Percentiles rank a stretch among this genome's conserved stretches.
phyloP scores from a whole-genome alignment of 352 stramenopile species.

The Pythium dissotocum region DNA sequence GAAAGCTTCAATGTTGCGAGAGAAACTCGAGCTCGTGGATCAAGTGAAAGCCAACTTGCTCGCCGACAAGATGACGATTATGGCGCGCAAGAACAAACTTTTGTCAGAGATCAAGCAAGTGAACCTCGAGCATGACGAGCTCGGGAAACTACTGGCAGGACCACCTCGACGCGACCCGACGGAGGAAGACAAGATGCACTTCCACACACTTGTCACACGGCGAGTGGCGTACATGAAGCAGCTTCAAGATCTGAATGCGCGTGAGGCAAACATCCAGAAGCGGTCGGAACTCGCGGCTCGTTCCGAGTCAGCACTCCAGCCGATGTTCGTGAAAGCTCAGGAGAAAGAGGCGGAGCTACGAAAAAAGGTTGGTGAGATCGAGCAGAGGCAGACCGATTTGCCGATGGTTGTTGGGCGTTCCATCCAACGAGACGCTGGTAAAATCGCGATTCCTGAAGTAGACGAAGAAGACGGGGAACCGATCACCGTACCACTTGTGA shows the following conservation, averaged over 20 bases:
- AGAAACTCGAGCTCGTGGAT: slow-evolving; percentile 56
- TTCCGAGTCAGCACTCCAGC: slow-evolving; percentile 43
- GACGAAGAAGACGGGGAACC: neutral
- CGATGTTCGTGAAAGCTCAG: slow-evolving; percentile 36
- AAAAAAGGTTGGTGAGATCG: slow-evolving; percentile 30
- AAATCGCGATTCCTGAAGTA: neutral
- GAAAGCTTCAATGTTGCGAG: slow-evolving; percentile 40
- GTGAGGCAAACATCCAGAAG: slow-evolving; percentile 49
- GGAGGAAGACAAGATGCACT: slow-evolving; percentile 59
- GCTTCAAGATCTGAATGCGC: slow-evolving; percentile 43
- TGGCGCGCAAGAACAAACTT: slow-evolving; percentile 47
- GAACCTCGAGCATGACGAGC: slow-evolving; percentile 43
- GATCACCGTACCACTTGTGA: slow-evolving; percentile 27
- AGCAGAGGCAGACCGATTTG: slow-evolving; percentile 39
- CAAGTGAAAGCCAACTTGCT: slow-evolving; percentile 40
- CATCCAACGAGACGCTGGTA: slow-evolving; percentile 34
- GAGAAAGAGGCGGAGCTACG: slow-evolving; percentile 29
- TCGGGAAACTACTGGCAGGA: slow-evolving; percentile 47
- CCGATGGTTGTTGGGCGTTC: slow-evolving; percentile 60
- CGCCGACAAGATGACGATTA: slow-evolving; percentile 46
- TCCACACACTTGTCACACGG: slow-evolving; percentile 55
- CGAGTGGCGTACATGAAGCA: slow-evolving; percentile 49
- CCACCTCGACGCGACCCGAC: slow-evolving; percentile 63
- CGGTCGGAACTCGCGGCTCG: slow-evolving; percentile 39
- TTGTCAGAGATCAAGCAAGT: slow-evolving; percentile 57